These are phyloP conservation scores for Trichoderma pleuroti DNA, from an alignment of 2,329 filamentous ascomycete species.

Conservation along the genomic window DNA sequence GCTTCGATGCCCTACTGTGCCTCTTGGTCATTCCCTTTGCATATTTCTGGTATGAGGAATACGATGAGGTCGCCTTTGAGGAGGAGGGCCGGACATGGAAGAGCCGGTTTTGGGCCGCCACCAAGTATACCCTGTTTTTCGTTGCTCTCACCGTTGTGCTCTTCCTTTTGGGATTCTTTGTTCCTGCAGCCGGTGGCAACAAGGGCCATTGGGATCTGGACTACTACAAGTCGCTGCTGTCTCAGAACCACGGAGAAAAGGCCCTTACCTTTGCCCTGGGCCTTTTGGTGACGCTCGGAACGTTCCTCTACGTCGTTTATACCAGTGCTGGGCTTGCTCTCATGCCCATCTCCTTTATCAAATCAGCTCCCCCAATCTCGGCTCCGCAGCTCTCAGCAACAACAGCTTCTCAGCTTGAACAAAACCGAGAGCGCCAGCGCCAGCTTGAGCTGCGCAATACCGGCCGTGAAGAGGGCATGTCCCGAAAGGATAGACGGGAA, in stretches of 20 bases:
- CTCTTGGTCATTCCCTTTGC: constrained; percentile 88
- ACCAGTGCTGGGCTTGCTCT: constrained; percentile 85
- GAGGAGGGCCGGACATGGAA: constrained; percentile 71
- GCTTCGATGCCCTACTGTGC: constrained; percentile 84
- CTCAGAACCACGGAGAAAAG: constrained; percentile 81
- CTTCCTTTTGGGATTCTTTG: constrained; percentile 91
- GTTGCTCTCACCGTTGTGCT: constrained; percentile 74
- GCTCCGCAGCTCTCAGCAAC: constrained; percentile 72
- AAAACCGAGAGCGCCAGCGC: constrained; percentile 86
- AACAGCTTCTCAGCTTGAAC: constrained; percentile 75
- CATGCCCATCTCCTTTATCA: constrained; percentile 86
- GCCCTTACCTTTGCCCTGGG: constrained; percentile 87
- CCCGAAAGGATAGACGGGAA: constrained; percentile 83
- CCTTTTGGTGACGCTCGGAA: constrained; percentile 82
- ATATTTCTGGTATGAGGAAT: constrained; percentile 98
- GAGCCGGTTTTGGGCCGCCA: constrained; percentile 73
- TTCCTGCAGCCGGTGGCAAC: constrained; percentile 70
- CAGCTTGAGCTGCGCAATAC: constrained; percentile 84
- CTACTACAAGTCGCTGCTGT: constrained; percentile 82
- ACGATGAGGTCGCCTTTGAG: constrained; percentile 84
- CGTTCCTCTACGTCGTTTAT: constrained; percentile 81
- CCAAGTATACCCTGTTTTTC: constrained; percentile 89
- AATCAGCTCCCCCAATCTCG: constrained; percentile 82
- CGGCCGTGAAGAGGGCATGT: constrained; percentile 69
- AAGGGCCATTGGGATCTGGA: constrained; percentile 75